These are phyloP conservation scores for Fusarium hainanense DNA, from an alignment of 2,329 filamentous ascomycete species.

Conservation along the genomic window DNA sequence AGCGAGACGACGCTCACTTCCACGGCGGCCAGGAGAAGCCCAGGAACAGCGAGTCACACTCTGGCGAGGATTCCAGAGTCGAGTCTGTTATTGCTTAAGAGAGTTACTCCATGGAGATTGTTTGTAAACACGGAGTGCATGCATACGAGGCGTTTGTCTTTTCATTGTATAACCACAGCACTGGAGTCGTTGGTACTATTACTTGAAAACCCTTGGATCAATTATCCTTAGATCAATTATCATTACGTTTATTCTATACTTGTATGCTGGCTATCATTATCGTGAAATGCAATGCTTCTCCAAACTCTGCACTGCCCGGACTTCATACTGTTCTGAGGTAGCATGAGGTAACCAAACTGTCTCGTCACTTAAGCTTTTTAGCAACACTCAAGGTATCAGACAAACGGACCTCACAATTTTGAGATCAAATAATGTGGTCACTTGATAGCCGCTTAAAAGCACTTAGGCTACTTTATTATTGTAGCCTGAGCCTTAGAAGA, in stretches of 20 bases:
- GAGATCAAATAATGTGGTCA: too few species aligned
- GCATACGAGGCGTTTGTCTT: constrained; percentile 33
- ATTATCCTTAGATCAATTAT: constrained; percentile 18
- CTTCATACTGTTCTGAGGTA: not conserved
- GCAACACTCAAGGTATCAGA: too few species aligned
- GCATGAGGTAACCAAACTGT: not conserved
- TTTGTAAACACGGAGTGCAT: constrained; percentile 5
- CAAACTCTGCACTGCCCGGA: not conserved
- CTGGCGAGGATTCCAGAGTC: constrained; percentile 30
- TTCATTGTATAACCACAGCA: constrained; percentile 21
- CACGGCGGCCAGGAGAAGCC: constrained; percentile 39
- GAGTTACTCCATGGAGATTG: not conserved
- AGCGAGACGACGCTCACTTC: constrained; percentile 49
- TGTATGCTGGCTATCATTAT: constrained; percentile 1
- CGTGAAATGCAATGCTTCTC: not conserved
- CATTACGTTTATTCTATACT: not conserved
- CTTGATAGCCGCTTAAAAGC: too few species aligned
- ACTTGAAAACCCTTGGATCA: not conserved
- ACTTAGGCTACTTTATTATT: too few species aligned
- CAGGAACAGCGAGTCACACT: constrained; percentile 40
- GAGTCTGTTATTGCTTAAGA: constrained; percentile 35
- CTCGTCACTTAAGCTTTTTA: not conserved
- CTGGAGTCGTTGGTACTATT: not conserved
- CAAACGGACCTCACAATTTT: too few species aligned
- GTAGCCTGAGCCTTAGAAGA: too few species aligned